phyloP scores from a whole-genome alignment of 2,329 filamentous ascomycete genomes.

The Epichloe festucae region DNA sequence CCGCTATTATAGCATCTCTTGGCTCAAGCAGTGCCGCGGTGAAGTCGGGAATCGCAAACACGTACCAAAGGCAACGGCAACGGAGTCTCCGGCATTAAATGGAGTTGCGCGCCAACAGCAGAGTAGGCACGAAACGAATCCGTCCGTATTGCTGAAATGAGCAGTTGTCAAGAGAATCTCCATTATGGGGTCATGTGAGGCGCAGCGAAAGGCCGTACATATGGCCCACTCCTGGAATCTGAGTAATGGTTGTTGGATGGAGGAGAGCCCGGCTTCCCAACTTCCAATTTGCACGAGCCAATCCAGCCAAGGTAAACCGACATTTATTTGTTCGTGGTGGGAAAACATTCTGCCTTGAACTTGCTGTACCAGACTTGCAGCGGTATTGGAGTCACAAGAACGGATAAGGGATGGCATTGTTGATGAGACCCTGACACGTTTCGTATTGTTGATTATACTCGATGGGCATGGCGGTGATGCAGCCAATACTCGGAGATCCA shows the following conservation, averaged over 20 bases:
- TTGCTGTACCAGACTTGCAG: not conserved
- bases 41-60: not conserved
- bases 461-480: not conserved
- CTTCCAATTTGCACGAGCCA: not conserved
- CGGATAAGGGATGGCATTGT: not conserved
- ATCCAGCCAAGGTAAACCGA: not conserved
- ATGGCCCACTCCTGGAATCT: too few species aligned
- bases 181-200: too few species aligned
- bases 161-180: too few species aligned
- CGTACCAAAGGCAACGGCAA: not conserved
- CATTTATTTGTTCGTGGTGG: not conserved
- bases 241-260: too few species aligned
- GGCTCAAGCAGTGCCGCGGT: not conserved
- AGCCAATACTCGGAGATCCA: not conserved
- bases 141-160: not conserved
- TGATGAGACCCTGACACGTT: too few species aligned
- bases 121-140: not conserved
- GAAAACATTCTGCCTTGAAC: not conserved
- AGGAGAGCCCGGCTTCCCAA: not conserved
- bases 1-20: not conserved
- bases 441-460: not conserved
- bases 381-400: constrained; percentile 2
- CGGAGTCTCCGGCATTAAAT: too few species aligned
- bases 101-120: not conserved
- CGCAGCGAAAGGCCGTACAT: too few species aligned